Base-by-base conservation (phyloP, 805 yeast genomes). In the Candida vaughaniae region DNA sequence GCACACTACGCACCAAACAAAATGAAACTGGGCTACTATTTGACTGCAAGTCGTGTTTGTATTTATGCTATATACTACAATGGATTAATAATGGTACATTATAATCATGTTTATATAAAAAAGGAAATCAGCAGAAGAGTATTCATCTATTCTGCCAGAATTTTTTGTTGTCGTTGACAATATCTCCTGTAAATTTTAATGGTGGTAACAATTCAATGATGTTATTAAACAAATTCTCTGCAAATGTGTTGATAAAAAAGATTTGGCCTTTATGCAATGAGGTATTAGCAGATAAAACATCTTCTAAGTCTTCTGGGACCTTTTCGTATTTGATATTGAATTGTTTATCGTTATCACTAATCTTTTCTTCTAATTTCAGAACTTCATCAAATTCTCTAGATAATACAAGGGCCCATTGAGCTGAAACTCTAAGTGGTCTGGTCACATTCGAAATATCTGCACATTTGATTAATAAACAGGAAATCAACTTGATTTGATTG, bases 401-500 rank as follows among this genome's bases (percentile, higher is more conserved):
- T 28, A 90, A 70, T n/a, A 82, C 77, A 43, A 77, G 64, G 4
- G 95, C 96, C 97, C 97, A 90, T 62, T 83, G 81, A 1, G 86
- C 76, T 16, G 91, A 82, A 2, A 87, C 77, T 25, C 74, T 64
- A 39, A 86, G 64, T 4, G 90, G 88, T 42, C 98, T 69, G 7
- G 95, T 79, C 16, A 90, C 96, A 57, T 93, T 93, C 18, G 96
- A 86, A 31, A 93, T 88, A 63, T 93, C 99, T 3, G 98, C 97
- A 60, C 95, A 88, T 65, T 93, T 93, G 43, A 93, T 78, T 42
- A 91, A 71, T 42, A 89, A 63, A 17, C 86, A 75, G 29, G 83
- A 69, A 25, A 88, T 61, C 46, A 85, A 69, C 39, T 45, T 66
- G 42, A 51, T 57, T 36, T 42, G 54, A 16, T 48, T 40, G 15